Evolutionary conservation across 2,329 filamentous ascomycete genomes (phyloP).

Genomic region (Penicillium rolfsii): DNA sequence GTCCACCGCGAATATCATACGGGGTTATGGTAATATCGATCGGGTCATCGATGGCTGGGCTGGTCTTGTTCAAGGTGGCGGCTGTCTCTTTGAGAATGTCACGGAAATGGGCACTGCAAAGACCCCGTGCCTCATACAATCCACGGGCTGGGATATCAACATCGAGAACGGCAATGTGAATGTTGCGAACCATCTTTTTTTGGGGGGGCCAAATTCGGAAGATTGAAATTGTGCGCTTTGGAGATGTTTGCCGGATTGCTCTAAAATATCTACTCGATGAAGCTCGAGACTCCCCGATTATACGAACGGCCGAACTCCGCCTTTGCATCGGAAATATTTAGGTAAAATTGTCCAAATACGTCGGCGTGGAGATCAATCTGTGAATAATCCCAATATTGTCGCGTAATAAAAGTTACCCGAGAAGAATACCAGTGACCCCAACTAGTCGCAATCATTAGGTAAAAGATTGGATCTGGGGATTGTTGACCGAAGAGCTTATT

Average conservation of each 20-base stretch:
- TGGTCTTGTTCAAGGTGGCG: conserved; percentile 24
- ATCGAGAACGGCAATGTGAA: conserved; percentile 33
- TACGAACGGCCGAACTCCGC: conserved; percentile 2
- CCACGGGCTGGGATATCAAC: conserved; percentile 32
- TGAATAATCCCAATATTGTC: conserved; percentile 19
- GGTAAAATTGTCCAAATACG: conserved; percentile 17
- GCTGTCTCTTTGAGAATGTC: conserved; percentile 32
- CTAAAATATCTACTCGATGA: neutral
- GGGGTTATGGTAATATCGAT: conserved; percentile 29
- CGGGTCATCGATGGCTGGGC: conserved; percentile 17
- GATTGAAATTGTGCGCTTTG: neutral
- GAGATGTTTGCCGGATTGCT: neutral
- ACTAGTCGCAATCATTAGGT: conserved; percentile 27
- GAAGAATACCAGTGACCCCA: conserved; percentile 26
- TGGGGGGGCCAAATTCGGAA: neutral
- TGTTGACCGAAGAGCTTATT: conserved; percentile 27
- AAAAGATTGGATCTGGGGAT: conserved; percentile 21
- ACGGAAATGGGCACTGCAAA: conserved; percentile 33
- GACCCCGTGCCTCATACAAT: conserved; percentile 31
- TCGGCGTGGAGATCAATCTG: neutral
- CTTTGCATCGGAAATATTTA: conserved; percentile 13
- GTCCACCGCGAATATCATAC: conserved; percentile 32
- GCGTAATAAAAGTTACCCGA: conserved; percentile 11
- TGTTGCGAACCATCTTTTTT: conserved; percentile 25
- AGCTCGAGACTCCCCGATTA: neutral